Evolutionary conservation across 805 yeast species (phyloP).

Genomic region (Kregervanrija pseudodelftensis): DNA sequence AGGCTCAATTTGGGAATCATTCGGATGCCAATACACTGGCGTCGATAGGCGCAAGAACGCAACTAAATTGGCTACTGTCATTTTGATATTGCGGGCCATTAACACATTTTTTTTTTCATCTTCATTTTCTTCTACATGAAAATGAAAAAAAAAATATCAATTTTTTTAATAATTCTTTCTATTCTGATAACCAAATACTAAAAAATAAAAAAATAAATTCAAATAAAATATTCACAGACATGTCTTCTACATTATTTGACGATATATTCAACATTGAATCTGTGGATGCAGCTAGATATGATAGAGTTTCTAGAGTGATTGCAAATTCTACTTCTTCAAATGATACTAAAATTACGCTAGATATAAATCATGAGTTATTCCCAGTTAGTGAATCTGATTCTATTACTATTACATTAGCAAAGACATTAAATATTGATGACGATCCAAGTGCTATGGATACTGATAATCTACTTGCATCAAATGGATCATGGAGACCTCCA

Average conservation of each 20-base stretch:
- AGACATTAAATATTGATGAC: slow-evolving; percentile 53
- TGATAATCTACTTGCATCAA: slow-evolving; percentile 40
- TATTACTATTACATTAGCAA: slow-evolving; percentile 79
- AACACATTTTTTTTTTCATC: background rate
- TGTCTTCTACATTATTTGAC: slow-evolving; percentile 80
- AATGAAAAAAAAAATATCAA: background rate
- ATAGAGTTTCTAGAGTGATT: slow-evolving; percentile 82
- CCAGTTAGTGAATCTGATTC: slow-evolving; percentile 74
- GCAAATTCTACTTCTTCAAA: slow-evolving; percentile 79
- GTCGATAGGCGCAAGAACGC: too few species aligned
- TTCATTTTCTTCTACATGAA: background rate
- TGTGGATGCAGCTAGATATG: slow-evolving; percentile 83
- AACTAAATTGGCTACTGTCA: too few species aligned
- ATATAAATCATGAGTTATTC: slow-evolving; percentile 85
- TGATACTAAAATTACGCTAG: slow-evolving; percentile 78
- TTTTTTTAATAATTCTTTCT: slow-evolving; percentile 1
- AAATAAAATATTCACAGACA: slow-evolving; percentile 12
- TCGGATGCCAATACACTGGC: too few species aligned
- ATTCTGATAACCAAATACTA: background rate
- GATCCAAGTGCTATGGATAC: slow-evolving; percentile 21
- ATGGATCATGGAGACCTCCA: slow-evolving; percentile 77
- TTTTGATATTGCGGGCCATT: too few species aligned
- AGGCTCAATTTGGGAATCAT: too few species aligned
- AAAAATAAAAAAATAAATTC: background rate
- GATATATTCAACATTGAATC: slow-evolving; percentile 84